A percentile compares a stretch with the other conserved stretches of the same genome.
These are phyloP conservation scores for Alternaria novae-zelandiae DNA, from an alignment of 2,329 filamentous ascomycete genomes.

Conservation along the genomic window DNA sequence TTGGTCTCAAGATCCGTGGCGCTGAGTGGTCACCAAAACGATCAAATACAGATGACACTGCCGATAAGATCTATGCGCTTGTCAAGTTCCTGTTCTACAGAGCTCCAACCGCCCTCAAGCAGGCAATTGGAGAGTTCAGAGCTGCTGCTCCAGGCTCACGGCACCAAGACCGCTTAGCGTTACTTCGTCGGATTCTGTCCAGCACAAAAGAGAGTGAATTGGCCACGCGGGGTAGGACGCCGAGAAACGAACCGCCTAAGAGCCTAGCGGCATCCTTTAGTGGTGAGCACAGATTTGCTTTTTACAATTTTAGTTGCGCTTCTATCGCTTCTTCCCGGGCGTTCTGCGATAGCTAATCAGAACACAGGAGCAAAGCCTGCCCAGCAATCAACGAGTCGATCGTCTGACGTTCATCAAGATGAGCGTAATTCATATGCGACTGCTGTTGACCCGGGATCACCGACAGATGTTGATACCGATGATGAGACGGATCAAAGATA, in stretches of 20 bases:
- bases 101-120: constrained; percentile 16
- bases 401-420: neutral
- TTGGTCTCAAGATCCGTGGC: constrained; percentile 24
- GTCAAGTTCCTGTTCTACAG: constrained; percentile 32
- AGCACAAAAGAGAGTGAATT: neutral
- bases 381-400: neutral
- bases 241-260: constrained; percentile 8
- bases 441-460: constrained; percentile 31
- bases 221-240: constrained; percentile 5
- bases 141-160: too few species aligned
- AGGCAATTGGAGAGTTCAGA: too few species aligned
- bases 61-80: constrained; percentile 17
- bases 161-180: too few species aligned
- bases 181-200: constrained; percentile 22
- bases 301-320: too few species aligned
- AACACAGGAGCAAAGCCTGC: neutral
- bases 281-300: constrained; percentile 16
- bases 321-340: too few species aligned
- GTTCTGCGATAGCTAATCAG: constrained; percentile 4
- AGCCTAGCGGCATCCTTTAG: constrained; percentile 2
- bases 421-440: constrained; percentile 18
- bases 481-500: constrained; percentile 15
- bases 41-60: too few species aligned
- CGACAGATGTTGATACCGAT: constrained; percentile 41
- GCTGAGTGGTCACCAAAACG: constrained; percentile 34